These are phyloP conservation scores for Yamadazyma endophytica DNA, from an alignment of 805 yeast species.

Conservation along the genomic window DNA sequence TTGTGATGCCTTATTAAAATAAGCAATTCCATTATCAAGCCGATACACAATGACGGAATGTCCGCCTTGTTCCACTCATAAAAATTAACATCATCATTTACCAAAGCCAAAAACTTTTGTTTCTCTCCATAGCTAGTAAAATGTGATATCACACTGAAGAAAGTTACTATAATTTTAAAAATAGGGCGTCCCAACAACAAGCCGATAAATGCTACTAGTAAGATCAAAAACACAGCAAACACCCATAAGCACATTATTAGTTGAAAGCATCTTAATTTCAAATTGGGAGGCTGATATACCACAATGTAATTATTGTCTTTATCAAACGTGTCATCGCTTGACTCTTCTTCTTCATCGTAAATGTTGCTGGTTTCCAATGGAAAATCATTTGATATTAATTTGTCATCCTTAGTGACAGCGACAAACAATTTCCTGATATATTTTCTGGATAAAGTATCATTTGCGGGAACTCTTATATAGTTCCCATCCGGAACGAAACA, in stretches of 20 bases:
- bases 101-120: slow-evolving; percentile 2
- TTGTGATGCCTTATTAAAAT: slow-evolving; percentile 7
- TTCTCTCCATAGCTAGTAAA: slow-evolving; percentile 3
- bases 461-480: slow-evolving; percentile 81
- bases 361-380: neutral
- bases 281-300: slow-evolving; percentile 84
- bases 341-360: slow-evolving; percentile 3
- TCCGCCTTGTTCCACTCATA: slow-evolving; percentile 11
- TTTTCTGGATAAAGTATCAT: slow-evolving; percentile 68
- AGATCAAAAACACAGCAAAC: slow-evolving; percentile 31
- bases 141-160: neutral
- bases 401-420: slow-evolving; percentile 77
- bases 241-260: slow-evolving; percentile 47
- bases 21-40: slow-evolving; percentile 7
- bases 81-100: slow-evolving; percentile 1
- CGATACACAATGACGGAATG: slow-evolving; percentile 8
- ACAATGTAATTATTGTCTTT: slow-evolving; percentile 53
- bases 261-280: slow-evolving; percentile 53
- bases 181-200: slow-evolving; percentile 27
- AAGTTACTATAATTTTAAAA: slow-evolving; percentile 1
- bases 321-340: slow-evolving; percentile 30
- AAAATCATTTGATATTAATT: slow-evolving; percentile 36
- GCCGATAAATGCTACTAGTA: slow-evolving; percentile 17
- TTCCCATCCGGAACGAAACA: slow-evolving; percentile 78
- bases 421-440: slow-evolving; percentile 67